Evolutionary conservation across 352 stramenopile species (phyloP).

Genomic region (Saprolegnia diclina): DNA sequence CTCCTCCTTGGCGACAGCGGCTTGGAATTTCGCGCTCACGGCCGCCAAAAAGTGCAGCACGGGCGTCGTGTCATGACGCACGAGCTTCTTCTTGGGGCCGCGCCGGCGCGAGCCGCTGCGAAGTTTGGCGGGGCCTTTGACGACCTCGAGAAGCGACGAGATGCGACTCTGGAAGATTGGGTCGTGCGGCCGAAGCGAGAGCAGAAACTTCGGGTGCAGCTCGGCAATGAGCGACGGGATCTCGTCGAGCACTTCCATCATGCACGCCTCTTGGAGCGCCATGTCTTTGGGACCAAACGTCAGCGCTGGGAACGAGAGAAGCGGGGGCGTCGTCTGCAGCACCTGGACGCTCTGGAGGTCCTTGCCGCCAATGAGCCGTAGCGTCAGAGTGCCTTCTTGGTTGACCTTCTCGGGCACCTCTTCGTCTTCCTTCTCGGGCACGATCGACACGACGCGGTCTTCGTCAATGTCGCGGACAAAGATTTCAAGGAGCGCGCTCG

Average conservation of each 20-base stretch:
- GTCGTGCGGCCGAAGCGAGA: conserved; percentile 1
- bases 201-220: conserved; percentile 34
- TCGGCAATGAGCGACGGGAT: conserved; percentile 33
- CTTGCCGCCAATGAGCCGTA: conserved; percentile 52
- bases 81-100: conserved; percentile 24
- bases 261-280: conserved; percentile 31
- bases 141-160: not conserved
- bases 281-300: conserved; percentile 36
- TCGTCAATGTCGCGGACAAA: conserved; percentile 72
- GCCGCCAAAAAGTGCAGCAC: conserved; percentile 40
- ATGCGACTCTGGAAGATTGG: conserved; percentile 18
- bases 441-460: conserved; percentile 63
- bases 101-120: conserved; percentile 10
- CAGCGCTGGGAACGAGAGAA: conserved; percentile 35
- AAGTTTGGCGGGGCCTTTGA: conserved; percentile 16
- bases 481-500: conserved; percentile 48
- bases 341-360: conserved; percentile 34
- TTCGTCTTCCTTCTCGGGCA: conserved; percentile 76
- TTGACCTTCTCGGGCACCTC: conserved; percentile 58
- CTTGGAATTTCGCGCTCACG: not conserved
- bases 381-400: conserved; percentile 57
- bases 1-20: not conserved
- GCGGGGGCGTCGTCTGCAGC: conserved; percentile 1
- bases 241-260: conserved; percentile 37
- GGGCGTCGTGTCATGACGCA: conserved; percentile 27